These are phyloP conservation scores for Neocatenulostroma microsporum DNA, from an alignment of 2,329 filamentous ascomycete genomes.

Conservation along the genomic window DNA sequence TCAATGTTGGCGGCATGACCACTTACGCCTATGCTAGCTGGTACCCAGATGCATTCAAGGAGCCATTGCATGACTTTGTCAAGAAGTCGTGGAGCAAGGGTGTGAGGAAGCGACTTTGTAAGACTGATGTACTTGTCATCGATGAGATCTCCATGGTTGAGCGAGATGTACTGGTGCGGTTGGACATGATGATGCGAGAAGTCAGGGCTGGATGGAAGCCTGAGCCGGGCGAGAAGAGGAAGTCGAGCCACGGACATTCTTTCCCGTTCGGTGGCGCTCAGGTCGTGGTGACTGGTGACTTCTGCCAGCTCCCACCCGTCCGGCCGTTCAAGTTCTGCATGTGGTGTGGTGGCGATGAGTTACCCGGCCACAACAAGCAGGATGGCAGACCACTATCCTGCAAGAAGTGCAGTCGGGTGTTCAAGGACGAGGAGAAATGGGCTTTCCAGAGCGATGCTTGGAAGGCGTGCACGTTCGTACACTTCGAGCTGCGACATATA, in stretches of 20 bases:
- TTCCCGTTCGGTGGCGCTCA: slow-evolving; percentile 11
- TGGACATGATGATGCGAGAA: slow-evolving; percentile 31
- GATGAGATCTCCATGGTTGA: slow-evolving; percentile 61
- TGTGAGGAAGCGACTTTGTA: background rate
- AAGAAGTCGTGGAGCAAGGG: slow-evolving; percentile 15
- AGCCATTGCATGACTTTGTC: slow-evolving; percentile 24
- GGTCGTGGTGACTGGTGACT: slow-evolving; percentile 53
- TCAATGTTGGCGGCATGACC: slow-evolving; percentile 50
- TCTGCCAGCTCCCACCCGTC: slow-evolving; percentile 53
- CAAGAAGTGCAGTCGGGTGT: slow-evolving; percentile 2
- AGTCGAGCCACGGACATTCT: background rate
- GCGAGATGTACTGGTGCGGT: slow-evolving; percentile 45
- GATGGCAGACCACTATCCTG: slow-evolving; percentile 6
- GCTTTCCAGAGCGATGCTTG: slow-evolving; percentile 52
- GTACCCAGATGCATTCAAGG: slow-evolving; percentile 42
- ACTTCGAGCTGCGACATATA: slow-evolving; percentile 47
- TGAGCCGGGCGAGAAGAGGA: background rate
- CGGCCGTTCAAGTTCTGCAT: slow-evolving; percentile 47
- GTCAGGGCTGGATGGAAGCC: background rate
- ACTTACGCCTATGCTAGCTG: slow-evolving; percentile 53
- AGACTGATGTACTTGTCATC: slow-evolving; percentile 51
- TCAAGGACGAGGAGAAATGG: slow-evolving; percentile 45
- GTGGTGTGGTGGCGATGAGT: slow-evolving; percentile 8
- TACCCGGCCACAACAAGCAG: background rate
- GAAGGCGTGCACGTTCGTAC: slow-evolving; percentile 45